Evolutionary conservation across 331 rosid genomes (phyloP), one percentile per base, ranked within the genome.

Genomic region (Erythrophleum ivorense): DNA sequence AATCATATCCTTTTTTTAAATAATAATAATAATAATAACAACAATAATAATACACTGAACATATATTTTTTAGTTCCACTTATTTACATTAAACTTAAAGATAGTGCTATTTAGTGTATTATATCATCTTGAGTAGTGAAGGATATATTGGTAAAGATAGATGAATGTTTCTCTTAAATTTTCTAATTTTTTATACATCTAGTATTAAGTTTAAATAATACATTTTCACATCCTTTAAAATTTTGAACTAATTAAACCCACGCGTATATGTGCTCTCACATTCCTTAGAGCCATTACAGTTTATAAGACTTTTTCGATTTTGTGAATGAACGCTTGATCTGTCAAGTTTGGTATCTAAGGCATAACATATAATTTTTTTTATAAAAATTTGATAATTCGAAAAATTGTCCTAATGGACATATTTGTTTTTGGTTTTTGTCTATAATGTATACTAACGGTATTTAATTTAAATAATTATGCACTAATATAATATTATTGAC

Each of bases 261-360:
- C 40, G 29, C n/a, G 24, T 2, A 1, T 60, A 38, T 29, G 4
- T 11, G 41, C 3, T 13, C n/a, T 60, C 67, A 5, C 18, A 29
- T 60, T 7, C 65, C 63, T 57, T 24, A 24, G 29, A 24, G 29
- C 29, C 29, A 24, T 24, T 24, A 24, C 29, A 24, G n/a, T n/a
- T n/a, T n/a, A n/a, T 24, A 59, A 59, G 66, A 24, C n/a, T 31
- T 18, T 40, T 60, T 24, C 12, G 41, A 29, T 60, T 31, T 60
- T 31, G 16, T 29, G 67, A 0, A 40, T 1, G 1, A 12, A 36
- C 40, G 29, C 38, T 31, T 1, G 21, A 6, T 7, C 65, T n/a
- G 7, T 41, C 33, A 41, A 41, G 48, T 16, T 40, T 83, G 77
- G 81, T 49, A 80, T 83, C 83, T 77, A 19, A 59, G 33, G 2